Evolutionary conservation across 2,329 filamentous ascomycete genomes (phyloP).

Genomic region (Fusarium euwallaceae): DNA sequence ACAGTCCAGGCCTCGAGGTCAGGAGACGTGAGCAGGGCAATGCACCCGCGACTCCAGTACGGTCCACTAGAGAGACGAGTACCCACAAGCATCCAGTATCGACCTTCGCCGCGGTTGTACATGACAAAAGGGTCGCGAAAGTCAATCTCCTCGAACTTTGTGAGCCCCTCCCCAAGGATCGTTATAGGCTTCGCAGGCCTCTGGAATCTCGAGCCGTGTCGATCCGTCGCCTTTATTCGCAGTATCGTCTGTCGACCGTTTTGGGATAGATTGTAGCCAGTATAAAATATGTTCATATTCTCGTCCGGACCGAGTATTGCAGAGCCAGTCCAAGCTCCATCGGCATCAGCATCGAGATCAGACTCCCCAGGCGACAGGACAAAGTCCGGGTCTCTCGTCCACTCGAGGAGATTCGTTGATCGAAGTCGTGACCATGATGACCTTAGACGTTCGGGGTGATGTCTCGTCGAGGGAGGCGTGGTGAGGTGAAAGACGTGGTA

Average conservation of each 20-base stretch:
- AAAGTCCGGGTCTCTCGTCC: slow-evolving; percentile 46
- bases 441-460: slow-evolving; percentile 50
- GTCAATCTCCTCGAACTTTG: slow-evolving; percentile 51
- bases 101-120: slow-evolving; percentile 46
- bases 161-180: slow-evolving; percentile 37
- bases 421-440: slow-evolving; percentile 51
- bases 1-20: slow-evolving; percentile 50
- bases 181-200: slow-evolving; percentile 39
- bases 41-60: slow-evolving; percentile 52
- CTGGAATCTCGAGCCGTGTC: slow-evolving; percentile 47
- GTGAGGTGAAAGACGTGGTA: slow-evolving; percentile 55
- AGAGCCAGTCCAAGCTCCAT: slow-evolving; percentile 53
- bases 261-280: slow-evolving; percentile 50
- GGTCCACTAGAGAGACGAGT: slow-evolving; percentile 50
- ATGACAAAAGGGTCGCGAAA: slow-evolving; percentile 55
- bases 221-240: slow-evolving; percentile 43
- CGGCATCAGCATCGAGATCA: slow-evolving; percentile 44
- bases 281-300: slow-evolving; percentile 54
- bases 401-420: slow-evolving; percentile 48
- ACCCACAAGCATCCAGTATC: slow-evolving; percentile 56
- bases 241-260: slow-evolving; percentile 52
- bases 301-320: slow-evolving; percentile 50
- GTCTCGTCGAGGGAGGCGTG: slow-evolving; percentile 49
- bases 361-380: slow-evolving; percentile 42
- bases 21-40: slow-evolving; percentile 52